Conservation (phyloP, 768 basidiomycete species). For the Inosperma sp. region DNA sequence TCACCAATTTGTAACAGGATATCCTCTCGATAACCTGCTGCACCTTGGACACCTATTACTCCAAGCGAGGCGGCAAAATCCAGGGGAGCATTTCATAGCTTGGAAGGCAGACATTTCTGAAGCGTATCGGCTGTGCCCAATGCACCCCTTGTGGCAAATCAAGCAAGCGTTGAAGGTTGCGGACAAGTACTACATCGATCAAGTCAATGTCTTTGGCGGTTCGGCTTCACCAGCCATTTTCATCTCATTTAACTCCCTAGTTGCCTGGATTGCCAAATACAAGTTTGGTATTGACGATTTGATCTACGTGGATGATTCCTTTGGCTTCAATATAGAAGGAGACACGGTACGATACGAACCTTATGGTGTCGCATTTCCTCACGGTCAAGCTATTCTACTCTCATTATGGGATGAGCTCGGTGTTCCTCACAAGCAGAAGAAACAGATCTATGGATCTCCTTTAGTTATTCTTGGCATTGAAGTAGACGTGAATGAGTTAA, state of each 20-base stretch:
- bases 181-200: slow-evolving; percentile 20
- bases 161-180: slow-evolving; percentile 32
- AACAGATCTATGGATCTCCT: slow-evolving; percentile 31
- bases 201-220: slow-evolving; percentile 24
- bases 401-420: no score
- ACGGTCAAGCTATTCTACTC: slow-evolving; percentile 28
- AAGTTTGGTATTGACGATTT: slow-evolving; percentile 17
- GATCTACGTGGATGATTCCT: no score
- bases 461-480: slow-evolving; percentile 37
- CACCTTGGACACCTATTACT: slow-evolving; percentile 8
- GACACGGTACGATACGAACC: slow-evolving; percentile 25
- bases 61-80: neutral
- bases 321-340: slow-evolving; percentile 15
- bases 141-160: slow-evolving; percentile 40
- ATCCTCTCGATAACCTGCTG: slow-evolving; percentile 19
- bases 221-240: slow-evolving; percentile 20
- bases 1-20: neutral
- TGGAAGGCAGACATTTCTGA: slow-evolving; percentile 36
- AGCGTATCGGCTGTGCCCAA: slow-evolving; percentile 33
- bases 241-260: slow-evolving; percentile 27
- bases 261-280: slow-evolving; percentile 34
- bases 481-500: slow-evolving; percentile 28
- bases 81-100: slow-evolving; percentile 9
- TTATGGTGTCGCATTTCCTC: slow-evolving; percentile 24
- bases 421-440: slow-evolving; percentile 35